Conservation (phyloP, 345 rosid genomes). For the Jatropha curcas region DNA sequence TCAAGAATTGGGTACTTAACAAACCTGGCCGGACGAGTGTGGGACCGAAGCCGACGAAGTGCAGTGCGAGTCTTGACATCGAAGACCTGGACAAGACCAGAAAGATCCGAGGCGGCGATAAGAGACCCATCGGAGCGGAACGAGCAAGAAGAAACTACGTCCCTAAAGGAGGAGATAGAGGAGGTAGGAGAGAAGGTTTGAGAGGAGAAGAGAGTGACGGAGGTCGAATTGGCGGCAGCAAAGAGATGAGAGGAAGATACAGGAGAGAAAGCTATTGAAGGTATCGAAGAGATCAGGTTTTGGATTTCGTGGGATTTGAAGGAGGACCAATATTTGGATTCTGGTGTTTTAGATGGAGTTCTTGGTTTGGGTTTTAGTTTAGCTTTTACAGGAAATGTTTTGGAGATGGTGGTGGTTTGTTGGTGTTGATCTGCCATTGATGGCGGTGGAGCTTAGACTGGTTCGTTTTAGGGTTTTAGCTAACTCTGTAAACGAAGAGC, state of each 20-base stretch:
- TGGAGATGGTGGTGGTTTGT: slow-evolving; percentile 26
- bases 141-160: slow-evolving; percentile 73
- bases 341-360: slow-evolving; percentile 59
- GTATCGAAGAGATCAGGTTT: slow-evolving; percentile 52
- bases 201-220: slow-evolving; percentile 64
- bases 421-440: slow-evolving; percentile 15
- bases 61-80: slow-evolving; percentile 67
- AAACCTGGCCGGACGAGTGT: slow-evolving; percentile 71
- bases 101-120: slow-evolving; percentile 79
- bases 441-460: not conserved
- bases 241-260: slow-evolving; percentile 44
- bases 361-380: slow-evolving; percentile 63
- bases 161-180: slow-evolving; percentile 60
- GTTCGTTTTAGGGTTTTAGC: slow-evolving; percentile 20
- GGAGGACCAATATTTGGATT: slow-evolving; percentile 87
- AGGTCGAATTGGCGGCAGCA: slow-evolving; percentile 73
- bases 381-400: slow-evolving; percentile 61
- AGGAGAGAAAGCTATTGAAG: slow-evolving; percentile 74
- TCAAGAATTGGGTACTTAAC: slow-evolving; percentile 74
- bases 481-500: not conserved
- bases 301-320: slow-evolving; percentile 63
- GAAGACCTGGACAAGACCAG: slow-evolving; percentile 74
- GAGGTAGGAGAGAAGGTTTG: slow-evolving; percentile 43
- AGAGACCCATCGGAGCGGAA: slow-evolving; percentile 89
- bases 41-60: slow-evolving; percentile 83